These are phyloP conservation scores for Flagelloscypha sp. DNA, from an alignment of 768 basidiomycete species.

Conservation along the genomic window DNA sequence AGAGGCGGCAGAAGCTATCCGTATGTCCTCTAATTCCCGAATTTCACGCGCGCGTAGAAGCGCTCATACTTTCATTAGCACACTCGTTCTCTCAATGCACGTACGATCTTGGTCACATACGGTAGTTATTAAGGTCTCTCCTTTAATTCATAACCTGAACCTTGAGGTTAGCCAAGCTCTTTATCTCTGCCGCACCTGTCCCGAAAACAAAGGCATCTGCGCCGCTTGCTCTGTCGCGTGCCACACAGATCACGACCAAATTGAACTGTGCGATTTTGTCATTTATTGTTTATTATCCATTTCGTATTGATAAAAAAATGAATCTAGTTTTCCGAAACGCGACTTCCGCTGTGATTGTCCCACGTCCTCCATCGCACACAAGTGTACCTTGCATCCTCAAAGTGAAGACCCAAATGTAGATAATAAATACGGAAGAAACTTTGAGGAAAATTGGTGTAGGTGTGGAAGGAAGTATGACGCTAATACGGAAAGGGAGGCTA, in stretches of 20 bases:
- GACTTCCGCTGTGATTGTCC: conserved; percentile 82
- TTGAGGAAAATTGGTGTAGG: conserved; percentile 62
- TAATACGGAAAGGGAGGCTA: conserved; percentile 67
- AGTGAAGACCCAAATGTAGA: conserved; percentile 45
- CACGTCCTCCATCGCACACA: conserved; percentile 48
- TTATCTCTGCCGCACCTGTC: conserved; percentile 74
- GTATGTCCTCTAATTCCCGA: no score
- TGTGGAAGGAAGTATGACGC: conserved; percentile 68
- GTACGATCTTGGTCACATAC: conserved; percentile 46
- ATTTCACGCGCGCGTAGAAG: no score
- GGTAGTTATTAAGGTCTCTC: conserved; percentile 21
- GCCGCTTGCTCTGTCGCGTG: conserved; percentile 82
- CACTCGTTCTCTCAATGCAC: conserved; percentile 63
- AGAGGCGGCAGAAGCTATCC: no score
- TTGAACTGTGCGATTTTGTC: conserved; percentile 49
- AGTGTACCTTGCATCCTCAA: conserved; percentile 54
- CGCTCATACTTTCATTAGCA: no score
- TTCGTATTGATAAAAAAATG: conserved; percentile 8
- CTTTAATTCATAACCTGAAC: neutral
- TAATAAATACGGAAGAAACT: conserved; percentile 73
- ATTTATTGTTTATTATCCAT: neutral
- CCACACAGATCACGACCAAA: conserved; percentile 79
- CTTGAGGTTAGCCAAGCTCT: conserved; percentile 53
- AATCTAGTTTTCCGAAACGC: conserved; percentile 65
- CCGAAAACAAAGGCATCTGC: conserved; percentile 61